These are phyloP conservation scores for Fonsecaea nubica DNA, from an alignment of 2,329 filamentous ascomycete species.

Conservation along the genomic window DNA sequence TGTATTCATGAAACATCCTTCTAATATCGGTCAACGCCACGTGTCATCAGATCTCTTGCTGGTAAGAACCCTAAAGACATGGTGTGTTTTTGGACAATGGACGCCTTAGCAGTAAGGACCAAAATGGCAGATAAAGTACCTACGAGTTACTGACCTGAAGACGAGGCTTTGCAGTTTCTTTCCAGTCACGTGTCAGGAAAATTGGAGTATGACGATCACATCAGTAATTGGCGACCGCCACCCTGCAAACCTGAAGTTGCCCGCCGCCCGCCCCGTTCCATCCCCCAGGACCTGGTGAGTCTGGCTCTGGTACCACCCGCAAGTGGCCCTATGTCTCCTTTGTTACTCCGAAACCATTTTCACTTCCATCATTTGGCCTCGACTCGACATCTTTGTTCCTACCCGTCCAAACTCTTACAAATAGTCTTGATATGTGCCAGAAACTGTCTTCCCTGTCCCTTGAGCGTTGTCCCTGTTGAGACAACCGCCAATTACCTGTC, in stretches of 20 bases:
- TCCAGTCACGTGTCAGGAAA: not conserved
- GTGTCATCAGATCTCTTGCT: not conserved
- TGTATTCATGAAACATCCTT: not conserved
- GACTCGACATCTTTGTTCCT: slow-evolving; percentile 6
- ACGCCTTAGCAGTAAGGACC: not conserved
- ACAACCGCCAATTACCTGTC: not conserved
- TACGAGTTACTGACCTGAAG: not conserved
- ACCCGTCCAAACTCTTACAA: not conserved
- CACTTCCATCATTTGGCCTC: slow-evolving; percentile 1
- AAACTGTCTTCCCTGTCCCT: not conserved
- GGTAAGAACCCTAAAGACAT: not conserved
- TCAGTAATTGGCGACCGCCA: slow-evolving; percentile 7
- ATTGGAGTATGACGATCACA: slow-evolving; percentile 7
- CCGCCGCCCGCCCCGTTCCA: slow-evolving; percentile 2
- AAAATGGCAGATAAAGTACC: not conserved
- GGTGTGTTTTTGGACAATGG: not conserved
- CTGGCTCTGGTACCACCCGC: not conserved
- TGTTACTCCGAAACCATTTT: slow-evolving; percentile 4
- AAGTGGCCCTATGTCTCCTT: not conserved
- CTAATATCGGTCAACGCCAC: not conserved
- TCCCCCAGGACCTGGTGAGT: not conserved
- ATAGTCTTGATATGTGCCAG: not conserved
- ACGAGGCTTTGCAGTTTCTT: not conserved
- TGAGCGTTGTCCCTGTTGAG: not conserved
- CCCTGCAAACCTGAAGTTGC: not conserved